Percentiles rank a stretch among this genome's conserved stretches.
Evolutionary conservation across 768 basidiomycete species (phyloP).

Genomic region (Lactarius indigo): DNA sequence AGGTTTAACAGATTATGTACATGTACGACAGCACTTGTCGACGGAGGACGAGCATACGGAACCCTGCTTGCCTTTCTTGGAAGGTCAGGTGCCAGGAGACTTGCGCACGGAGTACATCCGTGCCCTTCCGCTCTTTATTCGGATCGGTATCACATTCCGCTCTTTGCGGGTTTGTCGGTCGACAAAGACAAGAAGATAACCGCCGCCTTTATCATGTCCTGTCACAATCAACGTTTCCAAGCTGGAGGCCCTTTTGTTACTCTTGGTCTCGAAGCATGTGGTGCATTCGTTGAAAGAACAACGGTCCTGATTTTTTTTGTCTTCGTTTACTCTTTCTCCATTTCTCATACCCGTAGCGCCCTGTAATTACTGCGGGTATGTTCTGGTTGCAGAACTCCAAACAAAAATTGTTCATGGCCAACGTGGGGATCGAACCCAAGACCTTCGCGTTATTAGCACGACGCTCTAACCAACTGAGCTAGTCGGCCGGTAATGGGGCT

Average conservation of each 20-base stretch:
- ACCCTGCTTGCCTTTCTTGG: constrained; percentile 9
- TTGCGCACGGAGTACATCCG: neutral
- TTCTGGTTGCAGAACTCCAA: neutral
- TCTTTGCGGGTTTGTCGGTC: neutral
- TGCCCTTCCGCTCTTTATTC: neutral
- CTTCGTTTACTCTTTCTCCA: neutral
- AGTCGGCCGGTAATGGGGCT: constrained; percentile 53
- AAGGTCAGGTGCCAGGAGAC: neutral
- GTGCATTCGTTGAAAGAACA: neutral
- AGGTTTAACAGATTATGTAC: constrained; percentile 11
- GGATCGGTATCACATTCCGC: too few species aligned
- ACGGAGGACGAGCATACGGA: neutral
- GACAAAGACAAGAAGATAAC: neutral
- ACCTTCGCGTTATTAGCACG: constrained; percentile 62
- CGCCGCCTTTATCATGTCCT: neutral
- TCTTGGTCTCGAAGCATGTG: neutral
- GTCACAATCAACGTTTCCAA: neutral
- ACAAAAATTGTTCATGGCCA: constrained; percentile 23
- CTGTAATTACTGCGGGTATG: too few species aligned
- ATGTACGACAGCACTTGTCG: neutral
- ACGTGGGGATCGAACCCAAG: constrained; percentile 33
- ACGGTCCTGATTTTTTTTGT: neutral
- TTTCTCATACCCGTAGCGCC: neutral
- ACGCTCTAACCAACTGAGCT: constrained; percentile 95
- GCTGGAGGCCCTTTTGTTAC: neutral